phyloP scores from a whole-genome alignment of 1,284 basidiomycete genomes.

The Moesziomyces antarcticus region DNA sequence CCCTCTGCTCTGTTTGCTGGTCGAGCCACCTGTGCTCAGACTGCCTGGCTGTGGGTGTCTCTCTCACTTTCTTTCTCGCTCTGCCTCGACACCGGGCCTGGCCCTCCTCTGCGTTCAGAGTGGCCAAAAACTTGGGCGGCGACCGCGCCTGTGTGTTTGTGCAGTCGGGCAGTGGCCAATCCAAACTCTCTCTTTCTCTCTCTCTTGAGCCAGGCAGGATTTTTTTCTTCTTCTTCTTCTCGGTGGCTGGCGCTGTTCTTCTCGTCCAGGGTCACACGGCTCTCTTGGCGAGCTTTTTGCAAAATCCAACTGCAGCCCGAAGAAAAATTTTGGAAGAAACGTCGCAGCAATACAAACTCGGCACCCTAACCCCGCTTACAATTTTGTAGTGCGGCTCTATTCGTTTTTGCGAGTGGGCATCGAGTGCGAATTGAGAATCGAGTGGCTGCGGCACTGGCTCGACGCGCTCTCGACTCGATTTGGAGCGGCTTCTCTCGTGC shows the following conservation, averaged over 20 bases:
- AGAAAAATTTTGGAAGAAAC: constrained; percentile 46
- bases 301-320: constrained; percentile 7
- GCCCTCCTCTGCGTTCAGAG: no score
- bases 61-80: no score
- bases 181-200: constrained; percentile 10
- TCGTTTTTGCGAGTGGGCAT: background rate
- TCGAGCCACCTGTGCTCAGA: no score
- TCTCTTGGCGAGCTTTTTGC: background rate
- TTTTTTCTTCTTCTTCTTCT: constrained; percentile 19
- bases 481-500: background rate
- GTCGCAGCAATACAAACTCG: background rate
- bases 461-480: background rate
- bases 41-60: no score
- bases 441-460: constrained; percentile 45
- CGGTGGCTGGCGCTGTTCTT: constrained; percentile 3
- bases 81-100: no score
- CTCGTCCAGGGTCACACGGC: background rate
- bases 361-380: background rate
- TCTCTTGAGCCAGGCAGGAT: constrained; percentile 25
- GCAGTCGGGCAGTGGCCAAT: no score
- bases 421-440: constrained; percentile 1
- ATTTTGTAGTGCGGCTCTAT: background rate
- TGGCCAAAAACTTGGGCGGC: no score
- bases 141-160: no score
- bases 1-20: no score